Base-by-base conservation (phyloP, 2,329 filamentous ascomycete species). In the Aureobasidium sp. region DNA sequence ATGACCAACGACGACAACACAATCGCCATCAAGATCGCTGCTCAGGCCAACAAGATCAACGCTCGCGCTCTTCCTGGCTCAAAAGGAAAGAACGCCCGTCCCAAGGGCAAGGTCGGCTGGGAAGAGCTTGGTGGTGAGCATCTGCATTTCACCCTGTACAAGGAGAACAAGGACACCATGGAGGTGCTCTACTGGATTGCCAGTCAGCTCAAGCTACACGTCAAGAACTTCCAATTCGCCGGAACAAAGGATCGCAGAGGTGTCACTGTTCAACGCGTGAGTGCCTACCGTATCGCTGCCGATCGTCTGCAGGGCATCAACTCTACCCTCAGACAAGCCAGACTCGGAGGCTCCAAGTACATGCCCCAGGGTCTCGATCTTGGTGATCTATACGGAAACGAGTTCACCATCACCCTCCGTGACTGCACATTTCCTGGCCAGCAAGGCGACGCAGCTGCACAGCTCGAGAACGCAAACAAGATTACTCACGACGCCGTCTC, bases 121-220 rank as follows among this genome's bases (percentile, higher is more conserved):
- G 77, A 84, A 59, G 85, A 88, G 66, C 77, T 86, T 45, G 86
- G 81, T n/a, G 90, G 89, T 19, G 87, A 91, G 53, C 94, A 90
- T 72, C 78, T 96, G 15, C 91, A 96, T 73, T 96, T 96, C 73
- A 93, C 90, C 0, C 80, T 97, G 57, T 95, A 93, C 82, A 97
- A 97, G 76, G 92, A 96, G 76, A 97, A 97, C 76, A 92, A 93
- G 71, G 92, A 97, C 71, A 97, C 92, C 1, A 95, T 96, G 89
- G 92, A 97, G 68, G 87, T 90, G 0, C 81, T 95, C 59, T 87
- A 85, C 59, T 90, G 88, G 69, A 82, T 97, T 44, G 84, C 87
- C 0, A 87, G 87, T 47, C 82, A 88, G 66, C 76, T 96, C 65
- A 89, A 87, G 70, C 79, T 89, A 66, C 81, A 81, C 44, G 71